phyloP scores from a whole-genome alignment of 1,139 yeast species.

The Sporopachydermia cereana region DNA sequence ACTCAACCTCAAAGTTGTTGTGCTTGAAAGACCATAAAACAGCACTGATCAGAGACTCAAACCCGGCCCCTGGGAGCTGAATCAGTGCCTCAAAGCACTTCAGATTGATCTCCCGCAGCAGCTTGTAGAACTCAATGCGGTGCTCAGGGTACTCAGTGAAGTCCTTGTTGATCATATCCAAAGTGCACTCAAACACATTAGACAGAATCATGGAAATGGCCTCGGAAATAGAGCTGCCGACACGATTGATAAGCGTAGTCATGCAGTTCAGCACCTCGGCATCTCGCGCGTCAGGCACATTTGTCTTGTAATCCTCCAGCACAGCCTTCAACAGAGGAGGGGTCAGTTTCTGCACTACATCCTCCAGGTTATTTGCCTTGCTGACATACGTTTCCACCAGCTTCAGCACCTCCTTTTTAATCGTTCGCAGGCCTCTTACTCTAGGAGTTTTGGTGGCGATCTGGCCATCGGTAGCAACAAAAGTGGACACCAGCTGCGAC shows the following conservation, averaged over 20 bases:
- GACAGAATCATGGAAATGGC: slow-evolving; percentile 82
- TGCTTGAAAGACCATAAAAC: slow-evolving; percentile 98
- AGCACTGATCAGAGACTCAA: slow-evolving; percentile 83
- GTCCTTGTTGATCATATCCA: slow-evolving; percentile 90
- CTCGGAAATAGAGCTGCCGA: slow-evolving; percentile 82
- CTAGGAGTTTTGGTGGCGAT: slow-evolving; percentile 93
- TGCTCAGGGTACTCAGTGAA: slow-evolving; percentile 97
- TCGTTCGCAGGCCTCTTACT: slow-evolving; percentile 89
- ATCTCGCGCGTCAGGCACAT: slow-evolving; percentile 95
- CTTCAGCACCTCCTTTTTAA: slow-evolving; percentile 86
- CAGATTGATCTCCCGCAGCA: slow-evolving; percentile 74
- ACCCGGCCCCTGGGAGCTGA: slow-evolving; percentile 84
- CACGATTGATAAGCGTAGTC: slow-evolving; percentile 78
- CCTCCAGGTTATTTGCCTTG: slow-evolving; percentile 68
- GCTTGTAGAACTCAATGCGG: slow-evolving; percentile 88
- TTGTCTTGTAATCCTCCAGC: slow-evolving; percentile 76
- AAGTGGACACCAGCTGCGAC: slow-evolving; percentile 72
- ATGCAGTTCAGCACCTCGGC: slow-evolving; percentile 94
- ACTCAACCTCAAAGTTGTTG: slow-evolving; percentile 91
- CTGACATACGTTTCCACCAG: slow-evolving; percentile 82
- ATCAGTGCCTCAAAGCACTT: slow-evolving; percentile 79
- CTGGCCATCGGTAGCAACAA: slow-evolving; percentile 68
- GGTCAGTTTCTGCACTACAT: slow-evolving; percentile 71
- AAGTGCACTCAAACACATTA: slow-evolving; percentile 87
- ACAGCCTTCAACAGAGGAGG: slow-evolving; percentile 80